Evolutionary conservation across 1,139 yeast genomes (phyloP).

Genomic region (Kodamaea arcana): DNA sequence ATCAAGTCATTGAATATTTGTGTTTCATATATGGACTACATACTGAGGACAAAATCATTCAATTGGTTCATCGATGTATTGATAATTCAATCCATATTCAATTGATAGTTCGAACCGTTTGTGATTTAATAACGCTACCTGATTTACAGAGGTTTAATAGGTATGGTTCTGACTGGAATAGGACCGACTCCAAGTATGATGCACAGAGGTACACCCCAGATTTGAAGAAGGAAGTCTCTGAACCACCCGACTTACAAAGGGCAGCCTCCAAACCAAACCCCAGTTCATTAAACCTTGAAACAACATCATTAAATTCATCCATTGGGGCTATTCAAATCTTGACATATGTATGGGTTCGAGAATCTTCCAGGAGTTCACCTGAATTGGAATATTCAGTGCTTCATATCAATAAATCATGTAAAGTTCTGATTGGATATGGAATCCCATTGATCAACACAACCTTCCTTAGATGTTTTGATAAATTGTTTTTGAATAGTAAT

Average conservation of each 20-base stretch:
- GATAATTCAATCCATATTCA: constrained; percentile 18
- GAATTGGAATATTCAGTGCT: constrained; percentile 19
- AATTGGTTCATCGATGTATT: constrained; percentile 34
- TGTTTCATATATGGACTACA: constrained; percentile 50
- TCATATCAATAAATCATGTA: constrained; percentile 24
- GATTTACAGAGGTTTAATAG: constrained; percentile 24
- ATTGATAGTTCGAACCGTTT: constrained; percentile 18
- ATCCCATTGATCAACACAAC: constrained; percentile 31
- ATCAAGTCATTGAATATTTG: constrained; percentile 40
- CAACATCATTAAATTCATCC: constrained; percentile 30
- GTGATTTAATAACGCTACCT: constrained; percentile 24
- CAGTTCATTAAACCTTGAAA: constrained; percentile 3
- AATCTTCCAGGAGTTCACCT: constrained; percentile 13
- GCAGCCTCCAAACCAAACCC: too few species aligned
- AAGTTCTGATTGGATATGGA: constrained; percentile 21
- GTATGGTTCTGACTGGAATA: too few species aligned
- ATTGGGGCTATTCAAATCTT: constrained; percentile 46
- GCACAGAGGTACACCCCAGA: too few species aligned
- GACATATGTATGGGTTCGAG: constrained; percentile 17
- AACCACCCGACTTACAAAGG: too few species aligned
- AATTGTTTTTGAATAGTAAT: constrained; percentile 27
- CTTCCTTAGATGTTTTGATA: constrained; percentile 30
- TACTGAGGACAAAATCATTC: constrained; percentile 33
- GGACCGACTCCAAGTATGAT: neutral
- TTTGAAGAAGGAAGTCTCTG: too few species aligned